Base-by-base conservation (phyloP, 1,284 basidiomycete species). In the Cryptococcus depauperatus region DNA sequence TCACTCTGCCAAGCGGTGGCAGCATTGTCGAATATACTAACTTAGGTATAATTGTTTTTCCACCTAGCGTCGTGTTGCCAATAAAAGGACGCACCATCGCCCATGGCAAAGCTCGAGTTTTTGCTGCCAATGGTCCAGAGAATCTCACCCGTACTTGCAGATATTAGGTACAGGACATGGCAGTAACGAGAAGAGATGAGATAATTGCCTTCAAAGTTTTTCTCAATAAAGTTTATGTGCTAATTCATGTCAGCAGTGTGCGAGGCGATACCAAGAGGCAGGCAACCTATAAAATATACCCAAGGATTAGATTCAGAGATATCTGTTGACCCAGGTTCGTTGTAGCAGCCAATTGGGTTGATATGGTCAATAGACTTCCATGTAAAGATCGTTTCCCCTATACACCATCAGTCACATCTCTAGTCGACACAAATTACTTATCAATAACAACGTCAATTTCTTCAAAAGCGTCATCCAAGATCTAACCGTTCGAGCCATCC, bases 221-320 rank as follows among this genome's bases (percentile, higher is more conserved):
- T 64, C 23, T 62, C 59, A 10, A 69, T 49, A 8, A 58, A 53
- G 44, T 69, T 68, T 49, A 68, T 54, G 48, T 68, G 64, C 54
- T 58, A n/a, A 19, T 32, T 26, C 29, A 25, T 30, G 23, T 28
- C 35, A n/a, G 21, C 9, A 14, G 16, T 32, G 35, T 35, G 11
- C 14, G 21, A 25, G 14, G 22, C 23, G 26, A 25, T 25, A 16
- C 13, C 0, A 18, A 35, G 16, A 5, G 6, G 33, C 19, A 18
- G 13, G 9, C 5, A 29, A 43, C 49, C 23, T 33, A 54, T 50
- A 29, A 61, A 58, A 43, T 57, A 64, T 39, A 59, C 62, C 54
- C 54, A 64, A 1, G 51, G 48, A 18, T 38, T 34, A 10, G 42
- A 33, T 13, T 39, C 23, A 8, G 44, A 37, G 5, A 44, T 41